Evolutionary conservation across 345 rosid species (phyloP).

Genomic region (Salix exigua): DNA sequence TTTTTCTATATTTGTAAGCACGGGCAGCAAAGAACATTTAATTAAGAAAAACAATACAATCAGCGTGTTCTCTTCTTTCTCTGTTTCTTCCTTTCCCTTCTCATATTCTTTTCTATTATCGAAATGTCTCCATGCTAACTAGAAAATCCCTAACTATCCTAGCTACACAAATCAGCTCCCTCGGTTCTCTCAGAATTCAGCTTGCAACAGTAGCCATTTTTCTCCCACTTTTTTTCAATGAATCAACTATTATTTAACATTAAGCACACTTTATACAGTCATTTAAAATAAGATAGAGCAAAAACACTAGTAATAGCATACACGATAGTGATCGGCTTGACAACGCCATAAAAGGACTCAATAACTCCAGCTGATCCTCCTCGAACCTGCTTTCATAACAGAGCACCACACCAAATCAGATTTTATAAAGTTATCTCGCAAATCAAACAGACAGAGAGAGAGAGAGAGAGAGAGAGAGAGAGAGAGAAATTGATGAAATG

Average conservation of each 20-base stretch:
- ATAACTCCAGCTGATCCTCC: constrained; percentile 91
- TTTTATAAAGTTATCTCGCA: too few relatives aligned
- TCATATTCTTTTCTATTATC: too few relatives aligned
- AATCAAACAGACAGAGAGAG: neutral
- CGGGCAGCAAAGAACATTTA: too few relatives aligned
- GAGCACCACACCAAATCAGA: neutral
- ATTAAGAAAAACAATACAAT: too few relatives aligned
- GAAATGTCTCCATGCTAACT: too few relatives aligned
- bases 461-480: neutral
- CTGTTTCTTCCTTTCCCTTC: too few relatives aligned
- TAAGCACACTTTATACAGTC: neutral
- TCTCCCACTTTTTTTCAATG: neutral
- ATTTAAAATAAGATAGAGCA: neutral
- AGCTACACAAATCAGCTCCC: too few relatives aligned
- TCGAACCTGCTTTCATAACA: constrained; percentile 47
- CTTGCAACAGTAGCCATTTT: neutral
- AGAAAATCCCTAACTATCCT: too few relatives aligned
- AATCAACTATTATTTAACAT: neutral
- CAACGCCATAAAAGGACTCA: constrained; percentile 72
- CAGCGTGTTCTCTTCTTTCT: too few relatives aligned
- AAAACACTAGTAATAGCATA: constrained; percentile 7
- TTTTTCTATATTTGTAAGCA: too few relatives aligned
- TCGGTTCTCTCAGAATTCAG: too few relatives aligned
- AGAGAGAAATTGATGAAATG: neutral
- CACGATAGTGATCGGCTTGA: constrained; percentile 75